These are phyloP conservation scores for Zygnema circumcarinatum DNA, from an alignment of 139 green algal species.

Conservation along the genomic window DNA sequence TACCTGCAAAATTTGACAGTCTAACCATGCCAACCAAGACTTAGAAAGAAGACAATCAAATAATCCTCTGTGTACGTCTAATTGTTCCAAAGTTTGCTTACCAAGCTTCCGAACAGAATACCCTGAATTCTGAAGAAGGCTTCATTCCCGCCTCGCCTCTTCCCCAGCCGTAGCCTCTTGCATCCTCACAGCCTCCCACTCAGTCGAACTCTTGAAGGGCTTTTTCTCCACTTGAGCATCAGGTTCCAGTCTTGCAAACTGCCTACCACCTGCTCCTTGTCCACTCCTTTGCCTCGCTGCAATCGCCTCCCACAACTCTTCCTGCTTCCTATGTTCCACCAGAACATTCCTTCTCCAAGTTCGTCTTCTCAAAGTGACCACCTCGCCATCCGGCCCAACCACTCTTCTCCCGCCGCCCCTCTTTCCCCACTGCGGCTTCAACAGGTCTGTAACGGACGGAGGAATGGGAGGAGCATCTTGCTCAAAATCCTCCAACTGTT, in stretches of 20 bases:
- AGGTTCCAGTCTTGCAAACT: neutral
- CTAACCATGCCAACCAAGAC: no score
- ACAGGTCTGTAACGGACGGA: neutral
- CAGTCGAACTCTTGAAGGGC: neutral
- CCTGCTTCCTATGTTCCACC: neutral
- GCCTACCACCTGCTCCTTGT: neutral
- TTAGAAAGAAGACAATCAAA: no score
- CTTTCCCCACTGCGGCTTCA: constrained; percentile 1
- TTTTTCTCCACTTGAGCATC: neutral
- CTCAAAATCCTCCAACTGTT: constrained; percentile 11
- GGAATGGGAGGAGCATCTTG: neutral
- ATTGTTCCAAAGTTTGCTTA: no score
- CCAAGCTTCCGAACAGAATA: no score
- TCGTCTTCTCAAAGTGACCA: constrained; percentile 22
- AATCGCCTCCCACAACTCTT: neutral
- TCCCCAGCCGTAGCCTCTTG: neutral
- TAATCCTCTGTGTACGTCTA: no score
- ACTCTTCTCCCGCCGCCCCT: constrained; percentile 23
- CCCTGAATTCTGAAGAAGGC: no score
- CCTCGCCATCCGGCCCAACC: constrained; percentile 10
- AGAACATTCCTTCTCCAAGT: constrained; percentile 29
- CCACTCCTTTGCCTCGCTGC: neutral
- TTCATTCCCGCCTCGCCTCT: neutral
- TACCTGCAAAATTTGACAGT: no score
- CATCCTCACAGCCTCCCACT: constrained; percentile 16